Base-by-base conservation (phyloP, 148 eudicot species). In the Cornus suecica region DNA sequence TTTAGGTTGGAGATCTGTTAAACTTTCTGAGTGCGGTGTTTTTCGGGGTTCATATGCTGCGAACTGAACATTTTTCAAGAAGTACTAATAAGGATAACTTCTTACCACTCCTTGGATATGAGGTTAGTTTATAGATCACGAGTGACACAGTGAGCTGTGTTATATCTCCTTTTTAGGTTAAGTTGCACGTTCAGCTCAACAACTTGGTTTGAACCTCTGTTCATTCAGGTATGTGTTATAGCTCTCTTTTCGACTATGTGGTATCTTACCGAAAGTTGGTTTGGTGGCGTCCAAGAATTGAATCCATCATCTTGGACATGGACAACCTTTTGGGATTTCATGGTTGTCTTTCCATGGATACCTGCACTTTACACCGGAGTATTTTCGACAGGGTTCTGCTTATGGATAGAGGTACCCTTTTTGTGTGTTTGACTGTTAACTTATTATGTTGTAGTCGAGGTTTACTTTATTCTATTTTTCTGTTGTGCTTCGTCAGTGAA, bases 1-100 rank as follows among this genome's bases (percentile, higher is more conserved):
- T 79, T 56, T 83, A 89, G 92, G 83, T 89, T 83, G 96, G 92
- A n/a, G 92, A 91, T 83, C 74, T 91, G 56, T 86, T 87, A 72
- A 91, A 83, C 85, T 82, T 87, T 80, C 72, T 89, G 76, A 89
- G 95, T 81, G 92, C 92, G 0, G 72, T 91, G 30, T 89, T 88
- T 78, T 91, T 87, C 77, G 90, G 96, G 31, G 68, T 91, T 54
- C 96, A 91, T 86, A 87, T 89, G 92, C 88, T 91, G 70, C 80
- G 88, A 80, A 91, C 96, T 73, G 88, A 87, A 74, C 85, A 80
- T 84, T 81, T 91, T 61, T 86, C 92, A 60, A 84, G 89, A 79
- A 82, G 69, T 34, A 89, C 92, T 10, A 71, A 71, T 16, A 81
- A 86, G 77, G 85, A 86, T 27, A 86, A 87, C 77, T 86, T 83